phyloP scores from a whole-genome alignment of 495 filamentous ascomycete species.

The Talaromyces proteolyticus region DNA sequence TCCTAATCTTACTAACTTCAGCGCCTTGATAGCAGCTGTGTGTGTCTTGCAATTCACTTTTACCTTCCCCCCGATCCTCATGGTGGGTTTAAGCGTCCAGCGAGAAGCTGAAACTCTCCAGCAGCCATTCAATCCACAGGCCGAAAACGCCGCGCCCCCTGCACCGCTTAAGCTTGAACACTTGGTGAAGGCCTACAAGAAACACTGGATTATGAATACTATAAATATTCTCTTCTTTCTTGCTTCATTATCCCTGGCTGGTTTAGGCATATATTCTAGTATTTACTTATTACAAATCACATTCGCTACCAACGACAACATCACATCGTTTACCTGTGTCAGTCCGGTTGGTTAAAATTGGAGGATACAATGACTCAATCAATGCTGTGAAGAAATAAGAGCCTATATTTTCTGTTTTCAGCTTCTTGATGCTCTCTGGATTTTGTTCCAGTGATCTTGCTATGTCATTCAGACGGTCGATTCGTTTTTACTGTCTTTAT shows the following conservation, averaged over 20 bases:
- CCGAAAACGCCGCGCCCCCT: no score
- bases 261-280: slow-evolving; percentile 26
- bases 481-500: no score
- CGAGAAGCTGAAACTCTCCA: slow-evolving; percentile 33
- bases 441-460: no score
- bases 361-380: no score
- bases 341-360: slow-evolving; percentile 12
- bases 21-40: slow-evolving; percentile 34
- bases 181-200: slow-evolving; percentile 27
- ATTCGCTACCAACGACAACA: slow-evolving; percentile 7
- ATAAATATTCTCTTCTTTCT: slow-evolving; percentile 26
- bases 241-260: slow-evolving; percentile 15
- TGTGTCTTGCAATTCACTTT: slow-evolving; percentile 45
- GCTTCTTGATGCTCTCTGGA: no score
- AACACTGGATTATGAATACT: slow-evolving; percentile 24
- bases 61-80: slow-evolving; percentile 40
- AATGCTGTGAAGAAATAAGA: no score
- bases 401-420: no score
- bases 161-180: slow-evolving; percentile 22
- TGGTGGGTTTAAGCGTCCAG: slow-evolving; percentile 36
- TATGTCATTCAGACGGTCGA: no score
- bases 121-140: slow-evolving; percentile 40
- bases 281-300: slow-evolving; percentile 17
- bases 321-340: slow-evolving; percentile 14
- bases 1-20: slow-evolving; percentile 36